Conservation (phyloP, 208 protist genomes). For the Leishmania aethiopica region DNA sequence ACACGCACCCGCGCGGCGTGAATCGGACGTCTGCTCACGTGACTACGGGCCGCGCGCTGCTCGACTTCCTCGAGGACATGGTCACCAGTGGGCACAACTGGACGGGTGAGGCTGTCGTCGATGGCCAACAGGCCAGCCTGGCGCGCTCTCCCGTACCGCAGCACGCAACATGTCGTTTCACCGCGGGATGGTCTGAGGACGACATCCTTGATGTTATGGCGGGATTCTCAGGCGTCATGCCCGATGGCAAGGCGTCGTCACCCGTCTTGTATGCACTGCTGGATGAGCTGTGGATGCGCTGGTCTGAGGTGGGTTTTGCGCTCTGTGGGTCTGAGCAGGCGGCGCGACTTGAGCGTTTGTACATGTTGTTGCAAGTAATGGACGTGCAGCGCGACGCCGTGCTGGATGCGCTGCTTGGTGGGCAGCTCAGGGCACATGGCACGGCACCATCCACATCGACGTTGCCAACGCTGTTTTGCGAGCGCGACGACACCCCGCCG, state of each 20-base stretch:
- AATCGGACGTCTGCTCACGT: constrained; percentile 55
- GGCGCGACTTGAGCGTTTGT: constrained; percentile 64
- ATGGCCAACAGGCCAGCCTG: not conserved
- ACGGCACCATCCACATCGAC: not conserved
- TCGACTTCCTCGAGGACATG: constrained; percentile 59
- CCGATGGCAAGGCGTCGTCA: constrained; percentile 46
- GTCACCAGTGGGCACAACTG: constrained; percentile 21
- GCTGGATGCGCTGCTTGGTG: constrained; percentile 35
- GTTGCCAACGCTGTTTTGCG: constrained; percentile 15
- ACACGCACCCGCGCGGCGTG: constrained; percentile 69
- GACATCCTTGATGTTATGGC: constrained; percentile 69
- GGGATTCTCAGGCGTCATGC: constrained; percentile 63
- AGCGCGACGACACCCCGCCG: constrained; percentile 36
- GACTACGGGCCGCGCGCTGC: constrained; percentile 58
- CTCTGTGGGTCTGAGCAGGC: constrained; percentile 31
- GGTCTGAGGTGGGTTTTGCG: constrained; percentile 23
- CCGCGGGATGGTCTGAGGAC: constrained; percentile 36
- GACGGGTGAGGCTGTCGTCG: not conserved
- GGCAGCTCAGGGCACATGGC: constrained; percentile 13
- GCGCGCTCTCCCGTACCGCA: not conserved
- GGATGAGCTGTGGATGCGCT: constrained; percentile 37
- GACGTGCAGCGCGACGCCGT: constrained; percentile 39
- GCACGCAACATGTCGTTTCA: constrained; percentile 18
- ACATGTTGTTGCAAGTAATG: constrained; percentile 59
- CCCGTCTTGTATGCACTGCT: constrained; percentile 48